phyloP scores from a whole-genome alignment of 2,329 filamentous ascomycete genomes.

The Paracoccidioides brasiliensis region DNA sequence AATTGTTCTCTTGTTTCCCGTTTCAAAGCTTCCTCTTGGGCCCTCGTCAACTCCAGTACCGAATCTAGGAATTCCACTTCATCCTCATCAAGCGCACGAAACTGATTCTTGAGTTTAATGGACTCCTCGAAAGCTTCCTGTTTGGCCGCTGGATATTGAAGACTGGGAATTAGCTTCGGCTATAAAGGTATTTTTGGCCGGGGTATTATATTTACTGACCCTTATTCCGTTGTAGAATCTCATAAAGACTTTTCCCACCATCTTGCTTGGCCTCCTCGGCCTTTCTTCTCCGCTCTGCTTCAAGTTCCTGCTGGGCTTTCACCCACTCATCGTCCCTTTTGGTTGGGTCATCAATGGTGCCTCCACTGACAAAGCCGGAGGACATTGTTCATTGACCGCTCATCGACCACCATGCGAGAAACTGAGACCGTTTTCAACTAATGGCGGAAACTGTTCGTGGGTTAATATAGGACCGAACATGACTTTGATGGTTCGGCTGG shows the following conservation, averaged over 20 bases:
- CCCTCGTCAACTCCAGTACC: slow-evolving; percentile 43
- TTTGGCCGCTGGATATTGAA: slow-evolving; percentile 28
- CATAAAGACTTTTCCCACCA: slow-evolving; percentile 37
- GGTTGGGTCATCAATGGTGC: slow-evolving; percentile 28
- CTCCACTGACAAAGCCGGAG: slow-evolving; percentile 34
- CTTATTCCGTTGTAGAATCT: slow-evolving; percentile 38
- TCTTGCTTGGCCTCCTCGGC: slow-evolving; percentile 41
- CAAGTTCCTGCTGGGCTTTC: slow-evolving; percentile 32
- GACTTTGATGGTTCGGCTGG: no score
- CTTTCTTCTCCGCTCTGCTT: slow-evolving; percentile 33
- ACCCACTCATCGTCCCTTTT: slow-evolving; percentile 33
- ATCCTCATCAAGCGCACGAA: slow-evolving; percentile 39
- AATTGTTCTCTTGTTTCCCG: slow-evolving; percentile 47
- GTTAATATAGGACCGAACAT: no score
- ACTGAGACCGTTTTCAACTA: not conserved
- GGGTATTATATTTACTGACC: slow-evolving; percentile 19
- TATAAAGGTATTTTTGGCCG: not conserved
- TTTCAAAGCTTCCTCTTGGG: slow-evolving; percentile 43
- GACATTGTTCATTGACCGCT: slow-evolving; percentile 23
- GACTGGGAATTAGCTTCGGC: not conserved
- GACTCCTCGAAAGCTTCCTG: slow-evolving; percentile 42
- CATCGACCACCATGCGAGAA: not conserved
- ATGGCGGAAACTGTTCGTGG: no score
- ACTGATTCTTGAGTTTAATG: slow-evolving; percentile 38
- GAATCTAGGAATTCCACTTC: slow-evolving; percentile 42